Conservation (phyloP, 1,284 basidiomycete genomes). For the Melampsora larici-populina region DNA sequence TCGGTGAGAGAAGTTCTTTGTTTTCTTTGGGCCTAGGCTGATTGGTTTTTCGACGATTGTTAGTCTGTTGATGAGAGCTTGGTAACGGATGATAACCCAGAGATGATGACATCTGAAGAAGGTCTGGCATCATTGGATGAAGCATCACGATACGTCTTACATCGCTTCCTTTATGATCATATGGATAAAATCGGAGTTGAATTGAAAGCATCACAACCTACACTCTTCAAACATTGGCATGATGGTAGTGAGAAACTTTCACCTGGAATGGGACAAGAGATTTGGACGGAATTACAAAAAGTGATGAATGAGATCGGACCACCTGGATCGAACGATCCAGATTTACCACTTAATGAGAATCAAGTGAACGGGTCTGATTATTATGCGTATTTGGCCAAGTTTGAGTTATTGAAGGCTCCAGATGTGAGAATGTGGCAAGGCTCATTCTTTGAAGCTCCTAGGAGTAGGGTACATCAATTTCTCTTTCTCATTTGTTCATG, state of each 20-base stretch:
- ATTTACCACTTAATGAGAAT: slow-evolving; percentile 16
- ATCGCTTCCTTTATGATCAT: slow-evolving; percentile 76
- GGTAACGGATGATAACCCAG: not conserved
- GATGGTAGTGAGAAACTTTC: slow-evolving; percentile 51
- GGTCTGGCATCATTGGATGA: slow-evolving; percentile 62
- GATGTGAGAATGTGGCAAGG: slow-evolving; percentile 30
- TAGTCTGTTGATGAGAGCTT: slow-evolving; percentile 31
- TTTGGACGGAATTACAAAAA: slow-evolving; percentile 71
- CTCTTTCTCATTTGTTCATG: slow-evolving; percentile 9
- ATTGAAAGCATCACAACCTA: slow-evolving; percentile 58
- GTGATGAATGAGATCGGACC: slow-evolving; percentile 72
- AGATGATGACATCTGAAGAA: slow-evolving; percentile 6
- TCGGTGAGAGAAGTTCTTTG: slow-evolving; percentile 58
- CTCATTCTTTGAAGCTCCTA: slow-evolving; percentile 39
- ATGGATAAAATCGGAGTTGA: slow-evolving; percentile 80
- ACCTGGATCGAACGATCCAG: slow-evolving; percentile 62
- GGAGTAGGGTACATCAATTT: slow-evolving; percentile 25
- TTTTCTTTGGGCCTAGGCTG: slow-evolving; percentile 11
- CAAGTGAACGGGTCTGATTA: slow-evolving; percentile 22
- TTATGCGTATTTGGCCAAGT: slow-evolving; percentile 30
- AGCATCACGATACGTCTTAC: slow-evolving; percentile 72
- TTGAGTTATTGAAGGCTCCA: slow-evolving; percentile 27
- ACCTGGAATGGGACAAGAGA: slow-evolving; percentile 65
- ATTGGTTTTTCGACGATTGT: not conserved
- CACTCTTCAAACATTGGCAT: slow-evolving; percentile 42